Base-by-base conservation (phyloP, 106 monocot species). In the Dactylorhiza incarnata region DNA sequence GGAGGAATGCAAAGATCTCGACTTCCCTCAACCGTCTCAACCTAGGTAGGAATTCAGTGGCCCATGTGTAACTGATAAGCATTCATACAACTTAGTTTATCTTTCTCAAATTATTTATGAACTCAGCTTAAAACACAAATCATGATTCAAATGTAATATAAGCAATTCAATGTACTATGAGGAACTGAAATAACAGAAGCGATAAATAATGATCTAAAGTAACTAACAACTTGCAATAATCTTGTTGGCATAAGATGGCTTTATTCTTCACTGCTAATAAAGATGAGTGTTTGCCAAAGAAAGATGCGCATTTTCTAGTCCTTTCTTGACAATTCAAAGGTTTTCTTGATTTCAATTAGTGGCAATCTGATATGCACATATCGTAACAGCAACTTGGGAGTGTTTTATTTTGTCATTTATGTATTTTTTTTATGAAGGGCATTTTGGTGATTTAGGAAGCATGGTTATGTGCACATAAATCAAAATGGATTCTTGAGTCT, bases 11-110 rank as follows among this genome's bases (percentile, higher is more conserved):
- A 75, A 73, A 99, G 89, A 72, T 94, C 91, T 73, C 51, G 89
- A 50, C 82, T 84, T 58, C 94, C 97, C 43, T 85, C 83, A 48
- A 94, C 48, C 62, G 91, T 99, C 74, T 99, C 97, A 14, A 99
- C 97, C 97, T 99, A 80, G 49, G 20, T 83, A 75, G 26, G 44
- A 17, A 68, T 62, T 74, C 45, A 1, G 10, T 73, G 24, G 80
- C 70, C 8, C 58, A 79, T 58, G 52, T 77, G 17, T 55, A 55
- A 53, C 47, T 20, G 49, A 72, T 22, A 72, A 22, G 20, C 47
- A 72, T 72, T 72, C 49, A 49, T 72, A 48, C 12, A 72, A 65
- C 29, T 24, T 26, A 65, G 65, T 65, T 13, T 26, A 65, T 29
- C 9, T 37, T 65, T 65, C 65, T 10, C 65, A 26, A 29, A 65